Evolutionary conservation across 2,329 filamentous ascomycete genomes (phyloP).

Genomic region (Fusarium sambucinum): DNA sequence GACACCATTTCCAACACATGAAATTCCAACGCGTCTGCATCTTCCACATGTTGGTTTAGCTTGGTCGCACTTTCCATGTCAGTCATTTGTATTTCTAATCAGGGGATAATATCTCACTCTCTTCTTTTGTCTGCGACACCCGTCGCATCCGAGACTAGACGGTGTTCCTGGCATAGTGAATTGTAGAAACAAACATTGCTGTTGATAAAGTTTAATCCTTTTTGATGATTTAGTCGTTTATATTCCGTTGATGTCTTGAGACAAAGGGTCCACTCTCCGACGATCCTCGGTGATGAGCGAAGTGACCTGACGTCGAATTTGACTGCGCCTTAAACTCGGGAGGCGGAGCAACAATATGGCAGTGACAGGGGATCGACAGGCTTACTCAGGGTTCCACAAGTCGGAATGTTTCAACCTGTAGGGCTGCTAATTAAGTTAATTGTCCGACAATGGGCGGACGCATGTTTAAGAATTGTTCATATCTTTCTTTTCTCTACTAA

Average conservation of each 20-base stretch:
- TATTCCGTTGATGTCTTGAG: neutral
- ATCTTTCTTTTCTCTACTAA: neutral
- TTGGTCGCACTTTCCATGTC: constrained; percentile 24
- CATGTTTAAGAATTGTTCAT: neutral
- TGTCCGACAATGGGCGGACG: neutral
- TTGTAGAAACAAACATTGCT: accelerated
- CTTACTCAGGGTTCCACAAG: constrained; percentile 1
- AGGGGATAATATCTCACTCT: constrained; percentile 14
- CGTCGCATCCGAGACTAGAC: constrained; percentile 32
- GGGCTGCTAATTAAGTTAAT: neutral
- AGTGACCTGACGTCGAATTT: constrained; percentile 7
- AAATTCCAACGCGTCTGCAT: constrained; percentile 34
- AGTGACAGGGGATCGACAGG: neutral
- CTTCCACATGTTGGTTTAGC: constrained; percentile 32
- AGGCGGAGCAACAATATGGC: neutral
- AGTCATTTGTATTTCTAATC: neutral
- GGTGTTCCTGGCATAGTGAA: constrained; percentile 30
- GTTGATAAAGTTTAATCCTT: neutral
- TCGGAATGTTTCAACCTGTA: neutral
- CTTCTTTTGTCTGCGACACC: constrained; percentile 40
- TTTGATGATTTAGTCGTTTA: neutral
- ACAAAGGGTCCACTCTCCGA: neutral
- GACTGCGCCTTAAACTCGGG: neutral
- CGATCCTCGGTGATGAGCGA: neutral
- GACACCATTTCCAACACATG: constrained; percentile 38